Evolutionary conservation across 768 basidiomycete genomes (phyloP), one percentile per base, ranked within the genome.

Genomic region (Tulasnella sp.): DNA sequence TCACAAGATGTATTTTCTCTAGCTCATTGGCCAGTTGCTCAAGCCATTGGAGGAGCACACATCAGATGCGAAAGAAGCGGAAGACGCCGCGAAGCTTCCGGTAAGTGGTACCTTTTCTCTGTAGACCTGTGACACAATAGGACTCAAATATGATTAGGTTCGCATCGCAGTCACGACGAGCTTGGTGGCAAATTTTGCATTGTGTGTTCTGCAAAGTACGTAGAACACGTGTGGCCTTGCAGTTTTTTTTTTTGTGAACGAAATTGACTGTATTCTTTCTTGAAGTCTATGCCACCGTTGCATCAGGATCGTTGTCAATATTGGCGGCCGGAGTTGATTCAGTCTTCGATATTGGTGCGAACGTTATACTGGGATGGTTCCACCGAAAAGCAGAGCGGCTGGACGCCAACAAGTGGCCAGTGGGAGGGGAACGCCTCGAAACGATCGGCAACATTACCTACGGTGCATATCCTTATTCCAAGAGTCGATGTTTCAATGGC

Each of bases 231-330:
- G 43, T 58, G 27, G 51, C 58, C 23, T 43, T 51, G n/a, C 26
- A 54, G 49, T 43, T 59, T 47, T 27, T 63, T 66, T 58, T 5
- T 48, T 54, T 10, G 58, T 67, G 10, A 64, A 66, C 27, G 27
- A 21, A 26, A 23, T 7, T 58, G 29, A n/a, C 45, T 21, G 9
- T 41, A 27, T 59, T 21, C n/a, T 26, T n/a, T n/a, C n/a, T n/a
- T n/a, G n/a, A n/a, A 92, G 88, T 99, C 66, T 99, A 97, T 68
- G 95, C 89, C 11, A 95, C 96, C 11, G 77, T 89, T 53, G 87
- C 88, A 1, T 85, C 90, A 1, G 63, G 80, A 3, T 95, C 91
- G 0, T 74, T 97, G 3, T 90, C 92, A 3, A 75, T 97, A 51
- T 79, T 97, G 61, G 91, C 92, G 10, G 95, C 92, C 1, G 86